Percentiles rank a stretch among this genome's conserved stretches.
These are phyloP conservation scores for Cicer bijugum DNA, from an alignment of 306 rosid genomes.

Conservation along the genomic window DNA sequence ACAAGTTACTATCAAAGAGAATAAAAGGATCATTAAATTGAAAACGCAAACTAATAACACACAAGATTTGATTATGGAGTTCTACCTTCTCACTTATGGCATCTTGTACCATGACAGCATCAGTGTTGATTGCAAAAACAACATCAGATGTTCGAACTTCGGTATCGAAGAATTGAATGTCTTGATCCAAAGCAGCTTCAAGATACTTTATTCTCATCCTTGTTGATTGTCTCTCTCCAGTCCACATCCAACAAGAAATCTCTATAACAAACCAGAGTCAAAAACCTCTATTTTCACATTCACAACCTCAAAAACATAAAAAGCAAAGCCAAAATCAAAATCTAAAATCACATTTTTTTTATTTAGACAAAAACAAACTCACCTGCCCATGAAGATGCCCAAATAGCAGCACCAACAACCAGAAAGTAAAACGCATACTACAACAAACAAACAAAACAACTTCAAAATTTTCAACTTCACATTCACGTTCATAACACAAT, in stretches of 20 bases:
- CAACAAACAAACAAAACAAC: conserved; percentile 39
- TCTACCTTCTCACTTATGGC: conserved; percentile 96
- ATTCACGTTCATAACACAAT: not conserved
- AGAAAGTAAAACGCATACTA: conserved; percentile 98
- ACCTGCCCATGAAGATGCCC: conserved; percentile 99
- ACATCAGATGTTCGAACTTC: conserved; percentile 96
- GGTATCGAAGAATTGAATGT: conserved; percentile 85
- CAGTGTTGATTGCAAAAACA: conserved; percentile 85
- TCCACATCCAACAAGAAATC: conserved; percentile 99
- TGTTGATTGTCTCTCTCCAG: conserved; percentile 92
- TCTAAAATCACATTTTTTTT: no score
- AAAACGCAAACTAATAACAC: conserved; percentile 38
- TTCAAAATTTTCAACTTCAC: conserved; percentile 26
- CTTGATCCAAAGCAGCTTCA: conserved; percentile 89
- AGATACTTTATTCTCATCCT: conserved; percentile 94
- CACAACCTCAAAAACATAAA: conserved; percentile 14
- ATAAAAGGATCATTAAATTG: not conserved
- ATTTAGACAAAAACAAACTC: not conserved
- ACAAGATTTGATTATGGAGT: not conserved
- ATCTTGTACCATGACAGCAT: conserved; percentile 95
- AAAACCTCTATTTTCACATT: conserved; percentile 14
- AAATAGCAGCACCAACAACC: conserved; percentile 98
- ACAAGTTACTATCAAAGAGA: no score
- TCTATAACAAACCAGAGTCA: conserved; percentile 54
- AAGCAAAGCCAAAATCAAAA: not conserved